Evolutionary conservation across 148 eudicot genomes (phyloP).

Genomic region (Tetragonia tetragonoides): DNA sequence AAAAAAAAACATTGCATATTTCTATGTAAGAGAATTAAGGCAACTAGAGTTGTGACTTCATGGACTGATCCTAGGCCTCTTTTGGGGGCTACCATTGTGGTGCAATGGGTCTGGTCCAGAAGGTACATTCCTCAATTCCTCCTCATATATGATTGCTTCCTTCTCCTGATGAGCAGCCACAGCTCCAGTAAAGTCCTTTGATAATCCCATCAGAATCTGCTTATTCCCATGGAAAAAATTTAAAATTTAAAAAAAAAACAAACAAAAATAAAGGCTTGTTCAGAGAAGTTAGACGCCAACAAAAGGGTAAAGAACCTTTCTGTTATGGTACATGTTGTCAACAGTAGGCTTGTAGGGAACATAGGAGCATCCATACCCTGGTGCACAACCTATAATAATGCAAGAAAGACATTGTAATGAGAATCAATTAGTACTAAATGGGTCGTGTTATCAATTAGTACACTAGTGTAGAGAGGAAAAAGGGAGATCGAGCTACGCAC

Average conservation of each 20-base stretch:
- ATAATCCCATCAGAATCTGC: slow-evolving; percentile 8
- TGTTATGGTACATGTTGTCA: background rate
- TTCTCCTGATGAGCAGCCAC: background rate
- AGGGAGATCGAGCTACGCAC: background rate
- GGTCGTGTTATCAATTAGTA: background rate
- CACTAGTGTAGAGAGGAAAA: background rate
- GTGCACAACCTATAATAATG: slow-evolving; percentile 13
- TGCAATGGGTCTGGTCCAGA: slow-evolving; percentile 56
- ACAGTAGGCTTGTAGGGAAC: background rate
- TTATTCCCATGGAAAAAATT: background rate
- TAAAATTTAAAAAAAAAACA: background rate
- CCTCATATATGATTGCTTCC: slow-evolving; percentile 9
- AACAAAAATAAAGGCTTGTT: background rate
- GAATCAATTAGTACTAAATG: background rate
- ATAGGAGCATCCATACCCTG: slow-evolving; percentile 17
- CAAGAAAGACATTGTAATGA: background rate
- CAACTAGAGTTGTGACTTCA: background rate
- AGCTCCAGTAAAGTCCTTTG: background rate
- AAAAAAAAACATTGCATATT: background rate
- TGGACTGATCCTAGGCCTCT: slow-evolving; percentile 34
- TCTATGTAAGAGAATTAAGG: background rate
- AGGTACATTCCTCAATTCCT: slow-evolving; percentile 42
- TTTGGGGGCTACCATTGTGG: slow-evolving; percentile 42
- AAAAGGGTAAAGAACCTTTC: slow-evolving; percentile 23
- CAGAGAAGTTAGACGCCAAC: background rate